Conservation (phyloP, 2,329 filamentous ascomycete genomes). For the Verticillium albo-atrum region DNA sequence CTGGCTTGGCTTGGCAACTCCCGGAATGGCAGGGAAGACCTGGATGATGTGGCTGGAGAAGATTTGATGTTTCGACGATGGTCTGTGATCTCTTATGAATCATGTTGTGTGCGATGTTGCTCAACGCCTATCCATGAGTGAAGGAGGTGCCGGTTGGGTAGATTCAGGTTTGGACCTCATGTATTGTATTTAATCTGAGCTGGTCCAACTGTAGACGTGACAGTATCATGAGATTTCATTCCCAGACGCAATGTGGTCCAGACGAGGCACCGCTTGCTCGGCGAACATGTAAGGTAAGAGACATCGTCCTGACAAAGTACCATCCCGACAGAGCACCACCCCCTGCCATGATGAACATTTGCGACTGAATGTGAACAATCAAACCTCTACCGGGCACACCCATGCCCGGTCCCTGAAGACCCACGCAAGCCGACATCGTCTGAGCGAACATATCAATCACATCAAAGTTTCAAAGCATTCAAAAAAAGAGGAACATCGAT, state of each 20-base stretch:
- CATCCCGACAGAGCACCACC: neutral
- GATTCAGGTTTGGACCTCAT: no score
- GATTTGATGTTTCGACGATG: neutral
- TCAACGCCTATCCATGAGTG: neutral
- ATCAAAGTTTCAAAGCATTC: no score
- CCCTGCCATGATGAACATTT: neutral
- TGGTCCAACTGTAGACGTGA: no score
- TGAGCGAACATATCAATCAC: neutral
- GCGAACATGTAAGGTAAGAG: neutral
- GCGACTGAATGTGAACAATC: neutral
- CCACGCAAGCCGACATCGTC: conserved; percentile 2
- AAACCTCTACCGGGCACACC: neutral
- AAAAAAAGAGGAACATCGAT: neutral
- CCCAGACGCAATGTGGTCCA: no score
- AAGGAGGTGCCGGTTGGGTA: no score
- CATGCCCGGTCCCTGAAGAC: neutral
- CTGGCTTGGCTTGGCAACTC: no score
- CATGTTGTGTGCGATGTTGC: neutral
- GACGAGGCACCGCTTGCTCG: no score
- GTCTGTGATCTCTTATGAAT: neutral
- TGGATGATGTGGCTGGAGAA: no score
- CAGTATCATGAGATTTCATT: no score
- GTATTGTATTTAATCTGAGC: no score
- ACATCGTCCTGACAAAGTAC: neutral
- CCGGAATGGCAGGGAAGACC: no score